phyloP scores from a whole-genome alignment of 202 grass and related monocot species.

The Panicum virgatum region DNA sequence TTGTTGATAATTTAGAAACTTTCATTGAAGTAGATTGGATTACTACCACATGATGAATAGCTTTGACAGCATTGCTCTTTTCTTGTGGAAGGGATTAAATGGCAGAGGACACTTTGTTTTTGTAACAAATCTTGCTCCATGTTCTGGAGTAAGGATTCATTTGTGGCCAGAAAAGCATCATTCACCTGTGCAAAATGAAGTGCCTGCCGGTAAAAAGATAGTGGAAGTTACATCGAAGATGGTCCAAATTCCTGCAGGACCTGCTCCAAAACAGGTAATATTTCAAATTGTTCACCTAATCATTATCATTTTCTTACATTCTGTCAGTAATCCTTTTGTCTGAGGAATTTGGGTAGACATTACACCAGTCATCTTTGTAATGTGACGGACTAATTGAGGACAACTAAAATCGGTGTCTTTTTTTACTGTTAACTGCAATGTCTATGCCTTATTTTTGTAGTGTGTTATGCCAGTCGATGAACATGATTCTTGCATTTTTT shows the following conservation, averaged over 20 bases:
- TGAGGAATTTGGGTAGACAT: neutral
- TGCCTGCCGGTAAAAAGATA: constrained; percentile 72
- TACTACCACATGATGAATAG: constrained; percentile 15
- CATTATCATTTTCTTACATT: constrained; percentile 24
- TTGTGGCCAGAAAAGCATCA: constrained; percentile 82
- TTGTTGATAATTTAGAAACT: constrained; percentile 3
- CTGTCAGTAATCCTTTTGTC: constrained; percentile 11
- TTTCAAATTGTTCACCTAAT: constrained; percentile 26
- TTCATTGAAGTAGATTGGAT: constrained; percentile 14
- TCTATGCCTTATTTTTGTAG: neutral
- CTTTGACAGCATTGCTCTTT: constrained; percentile 37
- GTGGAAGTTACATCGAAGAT: constrained; percentile 89
- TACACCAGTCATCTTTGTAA: neutral
- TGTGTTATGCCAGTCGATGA: neutral
- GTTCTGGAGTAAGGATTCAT: constrained; percentile 95
- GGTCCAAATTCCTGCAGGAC: constrained; percentile 87
- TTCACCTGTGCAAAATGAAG: constrained; percentile 40
- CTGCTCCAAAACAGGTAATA: constrained; percentile 82
- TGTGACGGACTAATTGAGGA: neutral
- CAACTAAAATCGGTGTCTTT: neutral
- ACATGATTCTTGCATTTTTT: neutral
- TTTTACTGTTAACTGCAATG: constrained; percentile 1
- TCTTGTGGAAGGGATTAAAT: constrained; percentile 62
- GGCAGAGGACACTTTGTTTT: constrained; percentile 82
- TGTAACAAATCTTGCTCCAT: constrained; percentile 96